phyloP scores from a whole-genome alignment of 768 basidiomycete genomes.

The Thelephora ganbajun region DNA sequence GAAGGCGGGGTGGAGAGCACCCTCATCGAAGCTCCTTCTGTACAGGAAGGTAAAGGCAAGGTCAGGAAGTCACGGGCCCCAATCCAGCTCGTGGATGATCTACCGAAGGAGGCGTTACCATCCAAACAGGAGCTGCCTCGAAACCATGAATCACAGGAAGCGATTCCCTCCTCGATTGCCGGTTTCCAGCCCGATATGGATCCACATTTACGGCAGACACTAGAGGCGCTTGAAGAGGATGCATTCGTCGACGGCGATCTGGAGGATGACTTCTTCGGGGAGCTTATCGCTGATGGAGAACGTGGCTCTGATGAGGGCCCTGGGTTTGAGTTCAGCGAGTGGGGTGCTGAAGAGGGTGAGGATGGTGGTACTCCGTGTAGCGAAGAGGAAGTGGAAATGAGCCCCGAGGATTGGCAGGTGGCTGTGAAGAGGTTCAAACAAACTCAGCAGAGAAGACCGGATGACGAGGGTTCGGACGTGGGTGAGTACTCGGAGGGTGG shows the following conservation, averaged over 20 bases:
- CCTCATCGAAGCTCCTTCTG: conserved; percentile 60
- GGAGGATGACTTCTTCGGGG: conserved; percentile 64
- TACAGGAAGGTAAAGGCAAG: conserved; percentile 25
- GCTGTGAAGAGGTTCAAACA: conserved; percentile 71
- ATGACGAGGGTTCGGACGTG: conserved; percentile 25
- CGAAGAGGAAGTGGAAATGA: conserved; percentile 19
- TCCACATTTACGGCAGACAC: conserved; percentile 79
- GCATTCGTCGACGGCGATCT: conserved; percentile 75
- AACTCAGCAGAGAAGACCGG: conserved; percentile 18
- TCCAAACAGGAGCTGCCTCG: conserved; percentile 62
- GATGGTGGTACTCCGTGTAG: conserved; percentile 12
- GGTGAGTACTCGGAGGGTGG: conserved; percentile 50
- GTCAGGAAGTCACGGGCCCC: conserved; percentile 19
- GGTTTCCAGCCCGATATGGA: conserved; percentile 96
- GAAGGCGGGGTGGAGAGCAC: conserved; percentile 75
- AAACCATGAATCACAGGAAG: conserved; percentile 63
- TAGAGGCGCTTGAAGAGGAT: conserved; percentile 93
- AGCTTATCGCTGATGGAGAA: conserved; percentile 63
- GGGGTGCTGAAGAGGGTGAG: conserved; percentile 22
- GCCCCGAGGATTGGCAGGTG: conserved; percentile 61
- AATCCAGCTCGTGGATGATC: conserved; percentile 30
- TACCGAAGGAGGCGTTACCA: conserved; percentile 61
- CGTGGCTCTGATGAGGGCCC: conserved; percentile 43
- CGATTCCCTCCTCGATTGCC: conserved; percentile 67
- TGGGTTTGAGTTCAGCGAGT: conserved; percentile 55